A percentile compares a stretch with the other conserved stretches of the same genome.
These are phyloP conservation scores for Suillus spraguei DNA, from an alignment of 768 basidiomycete species.

Conservation along the genomic window DNA sequence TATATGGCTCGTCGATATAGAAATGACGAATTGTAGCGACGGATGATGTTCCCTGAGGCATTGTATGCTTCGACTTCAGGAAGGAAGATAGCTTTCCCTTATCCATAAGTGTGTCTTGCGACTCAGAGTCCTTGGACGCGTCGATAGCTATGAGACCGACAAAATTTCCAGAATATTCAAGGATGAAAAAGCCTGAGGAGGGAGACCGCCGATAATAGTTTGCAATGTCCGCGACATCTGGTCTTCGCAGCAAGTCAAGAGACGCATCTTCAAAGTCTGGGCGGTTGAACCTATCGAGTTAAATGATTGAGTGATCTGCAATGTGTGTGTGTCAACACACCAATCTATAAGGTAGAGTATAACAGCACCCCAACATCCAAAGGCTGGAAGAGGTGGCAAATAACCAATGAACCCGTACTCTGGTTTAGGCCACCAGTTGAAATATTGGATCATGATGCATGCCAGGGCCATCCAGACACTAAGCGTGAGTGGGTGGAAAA, in stretches of 20 bases:
- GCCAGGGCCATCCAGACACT: constrained; percentile 64
- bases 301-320: constrained; percentile 2
- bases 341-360: constrained; percentile 72
- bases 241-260: constrained; percentile 51
- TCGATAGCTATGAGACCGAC: constrained; percentile 76
- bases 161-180: constrained; percentile 58
- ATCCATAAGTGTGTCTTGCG: constrained; percentile 27
- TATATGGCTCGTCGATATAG: constrained; percentile 68
- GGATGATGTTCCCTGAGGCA: constrained; percentile 40
- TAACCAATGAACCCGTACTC: constrained; percentile 49
- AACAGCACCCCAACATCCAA: constrained; percentile 64
- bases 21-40: constrained; percentile 76
- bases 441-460: constrained; percentile 54
- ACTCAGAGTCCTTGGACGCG: constrained; percentile 47
- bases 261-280: constrained; percentile 61
- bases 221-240: constrained; percentile 56
- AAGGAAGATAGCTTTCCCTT: constrained; percentile 24
- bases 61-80: constrained; percentile 17
- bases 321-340: constrained; percentile 39
- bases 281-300: constrained; percentile 61
- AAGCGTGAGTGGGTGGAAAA: constrained; percentile 63
- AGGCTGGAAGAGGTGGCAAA: constrained; percentile 63
- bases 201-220: constrained; percentile 61
- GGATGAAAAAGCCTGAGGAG: constrained; percentile 70
- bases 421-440: constrained; percentile 69